Percentiles rank a stretch among this genome's conserved stretches.
Conservation (phyloP, 2,329 filamentous ascomycete genomes). For the Aspergillus neoniger region DNA sequence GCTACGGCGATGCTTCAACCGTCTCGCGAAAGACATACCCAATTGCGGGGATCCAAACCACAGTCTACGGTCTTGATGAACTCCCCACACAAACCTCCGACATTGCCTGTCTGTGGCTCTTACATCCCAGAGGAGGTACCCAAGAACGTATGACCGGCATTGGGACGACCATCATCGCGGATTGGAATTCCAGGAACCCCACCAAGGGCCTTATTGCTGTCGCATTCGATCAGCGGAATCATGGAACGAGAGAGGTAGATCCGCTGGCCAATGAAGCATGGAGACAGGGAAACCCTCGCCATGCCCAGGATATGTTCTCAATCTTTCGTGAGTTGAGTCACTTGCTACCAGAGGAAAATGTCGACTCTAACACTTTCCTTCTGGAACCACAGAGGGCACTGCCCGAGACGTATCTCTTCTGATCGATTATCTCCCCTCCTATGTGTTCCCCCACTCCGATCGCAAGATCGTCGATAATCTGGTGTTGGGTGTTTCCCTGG, state of each 20-base stretch:
- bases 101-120: conserved; percentile 84
- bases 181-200: conserved; percentile 60
- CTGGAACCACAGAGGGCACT: conserved; percentile 56
- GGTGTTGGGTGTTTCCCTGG: conserved; percentile 79
- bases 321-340: conserved; percentile 61
- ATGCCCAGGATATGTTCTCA: conserved; percentile 91
- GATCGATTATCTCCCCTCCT: conserved; percentile 76
- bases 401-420: conserved; percentile 73
- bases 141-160: conserved; percentile 75
- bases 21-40: conserved; percentile 68
- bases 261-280: conserved; percentile 73
- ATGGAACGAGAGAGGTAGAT: conserved; percentile 72
- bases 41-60: conserved; percentile 76
- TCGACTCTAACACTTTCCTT: not conserved
- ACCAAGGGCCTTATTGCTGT: conserved; percentile 72
- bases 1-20: conserved; percentile 29
- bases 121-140: conserved; percentile 74
- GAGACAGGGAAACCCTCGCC: conserved; percentile 73
- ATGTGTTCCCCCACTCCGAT: conserved; percentile 62
- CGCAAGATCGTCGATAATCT: conserved; percentile 62
- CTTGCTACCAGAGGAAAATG: not conserved
- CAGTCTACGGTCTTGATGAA: conserved; percentile 79
- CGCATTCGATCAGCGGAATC: conserved; percentile 90
- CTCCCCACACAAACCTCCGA: conserved; percentile 57
- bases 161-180: conserved; percentile 67